Percentiles rank a stretch among this genome's conserved stretches.
Conservation (phyloP, 768 basidiomycete species). For the Phylloporus sp. region DNA sequence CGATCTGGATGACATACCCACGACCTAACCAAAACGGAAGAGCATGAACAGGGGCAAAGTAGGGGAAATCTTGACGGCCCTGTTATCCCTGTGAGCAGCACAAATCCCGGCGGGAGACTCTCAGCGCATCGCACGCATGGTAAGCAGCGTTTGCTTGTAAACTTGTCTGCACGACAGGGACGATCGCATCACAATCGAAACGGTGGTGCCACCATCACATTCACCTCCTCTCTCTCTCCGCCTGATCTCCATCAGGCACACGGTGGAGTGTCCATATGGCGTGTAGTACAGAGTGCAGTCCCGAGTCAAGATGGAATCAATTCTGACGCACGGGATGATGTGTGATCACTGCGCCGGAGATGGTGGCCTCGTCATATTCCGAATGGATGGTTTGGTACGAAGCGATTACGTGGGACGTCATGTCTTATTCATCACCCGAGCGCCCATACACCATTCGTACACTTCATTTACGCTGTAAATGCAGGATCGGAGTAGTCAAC, state of each 20-base stretch:
- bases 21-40: background rate
- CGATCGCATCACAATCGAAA: background rate
- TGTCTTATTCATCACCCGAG: background rate
- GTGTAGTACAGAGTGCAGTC: background rate
- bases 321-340: background rate
- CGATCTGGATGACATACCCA: background rate
- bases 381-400: background rate
- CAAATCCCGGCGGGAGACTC: background rate
- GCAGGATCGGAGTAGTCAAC: too few relatives aligned
- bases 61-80: background rate
- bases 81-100: background rate
- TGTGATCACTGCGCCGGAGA: background rate
- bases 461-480: background rate
- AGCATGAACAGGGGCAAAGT: background rate
- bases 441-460: background rate
- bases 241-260: background rate
- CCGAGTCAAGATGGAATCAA: background rate
- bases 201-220: background rate
- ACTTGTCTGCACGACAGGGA: background rate
- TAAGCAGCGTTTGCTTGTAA: background rate
- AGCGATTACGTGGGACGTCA: background rate
- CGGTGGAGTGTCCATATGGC: background rate
- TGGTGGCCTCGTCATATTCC: background rate
- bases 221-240: background rate
- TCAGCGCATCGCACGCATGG: background rate